phyloP scores from a whole-genome alignment of 2,329 filamentous ascomycete species.

The Ilyonectria robusta region DNA sequence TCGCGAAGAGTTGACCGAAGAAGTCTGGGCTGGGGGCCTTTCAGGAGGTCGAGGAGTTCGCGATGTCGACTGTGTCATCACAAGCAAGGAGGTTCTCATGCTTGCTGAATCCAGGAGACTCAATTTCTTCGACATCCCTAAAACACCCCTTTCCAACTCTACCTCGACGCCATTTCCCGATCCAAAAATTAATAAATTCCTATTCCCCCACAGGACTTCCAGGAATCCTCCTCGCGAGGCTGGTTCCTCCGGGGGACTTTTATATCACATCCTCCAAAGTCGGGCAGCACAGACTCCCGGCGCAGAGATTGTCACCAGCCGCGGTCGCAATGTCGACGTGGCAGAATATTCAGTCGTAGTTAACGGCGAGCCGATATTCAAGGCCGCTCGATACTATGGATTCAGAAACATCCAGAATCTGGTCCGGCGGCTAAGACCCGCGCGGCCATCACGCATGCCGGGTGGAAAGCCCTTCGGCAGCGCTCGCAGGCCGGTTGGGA shows the following conservation, averaged over 20 bases:
- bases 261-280: conserved; percentile 86
- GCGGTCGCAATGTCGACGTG: conserved; percentile 92
- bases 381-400: conserved; percentile 92
- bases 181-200: conserved; percentile 75
- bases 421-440: conserved; percentile 90
- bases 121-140: conserved; percentile 81
- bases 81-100: conserved; percentile 93
- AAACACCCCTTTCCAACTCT: conserved; percentile 61
- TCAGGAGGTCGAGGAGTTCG: conserved; percentile 72
- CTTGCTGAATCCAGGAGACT: conserved; percentile 86
- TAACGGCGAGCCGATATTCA: conserved; percentile 74
- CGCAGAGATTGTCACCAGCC: conserved; percentile 77
- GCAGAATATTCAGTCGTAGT: conserved; percentile 83
- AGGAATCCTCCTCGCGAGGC: conserved; percentile 67
- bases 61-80: conserved; percentile 98
- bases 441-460: conserved; percentile 82
- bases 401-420: conserved; percentile 99
- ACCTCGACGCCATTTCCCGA: conserved; percentile 79
- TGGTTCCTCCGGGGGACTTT: conserved; percentile 90
- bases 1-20: conserved; percentile 89
- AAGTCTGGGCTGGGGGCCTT: conserved; percentile 74
- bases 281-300: conserved; percentile 80
- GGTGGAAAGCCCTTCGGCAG: conserved; percentile 76
- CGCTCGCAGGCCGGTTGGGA: conserved; percentile 66
- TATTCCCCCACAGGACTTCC: conserved; percentile 72